Evolutionary conservation across 306 rosid genomes (phyloP), one percentile per base, ranked within the genome.

Genomic region (Delonix regia): DNA sequence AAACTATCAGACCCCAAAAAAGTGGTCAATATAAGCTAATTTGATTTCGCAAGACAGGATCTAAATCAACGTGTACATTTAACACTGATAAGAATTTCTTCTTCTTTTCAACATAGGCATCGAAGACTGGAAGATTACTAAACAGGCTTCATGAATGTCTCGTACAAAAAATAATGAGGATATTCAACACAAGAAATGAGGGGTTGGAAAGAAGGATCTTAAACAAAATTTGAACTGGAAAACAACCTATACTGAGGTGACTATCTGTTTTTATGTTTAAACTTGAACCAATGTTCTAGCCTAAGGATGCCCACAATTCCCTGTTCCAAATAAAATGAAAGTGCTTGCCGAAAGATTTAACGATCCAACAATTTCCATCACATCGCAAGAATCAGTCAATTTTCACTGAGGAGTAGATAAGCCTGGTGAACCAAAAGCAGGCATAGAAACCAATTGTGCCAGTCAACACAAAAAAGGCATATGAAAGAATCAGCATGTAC

Each of bases 401-500:
- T 87, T 90, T 90, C 77, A 90, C 91, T 1, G 95, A 90, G n/a
- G 95, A 90, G 79, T 90, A 90, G 87, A 90, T 90, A 77, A 88
- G 90, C 78, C 95, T 82, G 0, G 91, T 88, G 78, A 90, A 90
- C 95, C 89, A 90, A 82, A 86, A 88, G 84, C 95, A 88, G 0
- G 95, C 89, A 13, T 85, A 90, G 88, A 90, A 90, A 45, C 95
- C 95, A 7, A 90, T 85, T 45, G 95, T 88, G 65, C 95, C 95
- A 15, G 95, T 90, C 84, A 90, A 81, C 71, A 90, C 87, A 12
- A 90, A 90, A 84, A 90, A 90, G 0, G 90, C 83, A 16, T 88
- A 88, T 0, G 95, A 90, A 62, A 79, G 91, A 59, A 90, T 88
- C 70, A 90, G 84, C 92, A 90, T 90, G 75, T 90, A 88, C 56